Evolutionary conservation across 2,329 filamentous ascomycete genomes (phyloP).

Genomic region (Monosporascus sp.): DNA sequence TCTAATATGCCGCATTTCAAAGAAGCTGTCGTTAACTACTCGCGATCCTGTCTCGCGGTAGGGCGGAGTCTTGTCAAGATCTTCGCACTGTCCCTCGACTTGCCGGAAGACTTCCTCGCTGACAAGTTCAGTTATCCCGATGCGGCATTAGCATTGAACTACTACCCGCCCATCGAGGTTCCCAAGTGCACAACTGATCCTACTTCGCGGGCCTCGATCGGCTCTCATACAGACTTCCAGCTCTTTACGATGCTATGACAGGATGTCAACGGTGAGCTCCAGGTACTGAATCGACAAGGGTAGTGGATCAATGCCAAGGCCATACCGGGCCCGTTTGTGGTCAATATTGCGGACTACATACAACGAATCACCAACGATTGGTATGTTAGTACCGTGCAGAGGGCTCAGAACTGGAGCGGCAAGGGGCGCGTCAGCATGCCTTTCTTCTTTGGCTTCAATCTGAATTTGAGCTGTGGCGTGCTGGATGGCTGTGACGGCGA

Average conservation of each 20-base stretch:
- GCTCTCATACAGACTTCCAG: constrained; percentile 42
- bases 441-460: constrained; percentile 21
- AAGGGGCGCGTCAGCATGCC: constrained; percentile 1
- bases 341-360: constrained; percentile 3
- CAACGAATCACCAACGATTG: constrained; percentile 1
- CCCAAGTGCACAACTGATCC: constrained; percentile 16
- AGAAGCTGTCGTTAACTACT: constrained; percentile 25
- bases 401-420: constrained; percentile 1
- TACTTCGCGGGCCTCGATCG: constrained; percentile 21
- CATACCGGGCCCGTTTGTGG: constrained; percentile 3
- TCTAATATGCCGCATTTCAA: constrained; percentile 26
- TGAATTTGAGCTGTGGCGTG: constrained; percentile 37
- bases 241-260: constrained; percentile 41
- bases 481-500: constrained; percentile 31
- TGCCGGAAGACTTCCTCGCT: constrained; percentile 33
- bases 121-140: constrained; percentile 20
- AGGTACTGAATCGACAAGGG: constrained; percentile 37
- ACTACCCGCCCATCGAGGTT: constrained; percentile 30
- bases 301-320: constrained; percentile 34
- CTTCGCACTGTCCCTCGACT: constrained; percentile 31
- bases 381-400: constrained; percentile 2
- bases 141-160: constrained; percentile 27
- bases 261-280: constrained; percentile 34
- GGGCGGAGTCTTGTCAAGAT: constrained; percentile 29
- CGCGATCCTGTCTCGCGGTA: constrained; percentile 25